A percentile compares a stretch with the other conserved stretches of the same genome.
These are phyloP conservation scores for Fusarium sp. DNA, from an alignment of 2,329 filamentous ascomycete genomes.

Conservation along the genomic window DNA sequence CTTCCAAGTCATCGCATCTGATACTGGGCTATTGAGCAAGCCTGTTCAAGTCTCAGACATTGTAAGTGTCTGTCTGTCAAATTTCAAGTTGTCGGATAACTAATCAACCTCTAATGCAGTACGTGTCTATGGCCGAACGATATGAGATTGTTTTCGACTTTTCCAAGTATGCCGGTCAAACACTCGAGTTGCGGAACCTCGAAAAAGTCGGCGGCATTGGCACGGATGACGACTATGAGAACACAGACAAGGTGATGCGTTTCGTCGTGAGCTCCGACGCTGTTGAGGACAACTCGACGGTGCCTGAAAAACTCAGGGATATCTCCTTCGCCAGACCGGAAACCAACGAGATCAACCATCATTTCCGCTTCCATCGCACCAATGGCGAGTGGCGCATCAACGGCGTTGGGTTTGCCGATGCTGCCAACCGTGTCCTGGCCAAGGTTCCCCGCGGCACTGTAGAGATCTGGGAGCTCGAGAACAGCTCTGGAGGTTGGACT, in stretches of 20 bases:
- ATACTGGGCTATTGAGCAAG: constrained; percentile 60
- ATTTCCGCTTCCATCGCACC: constrained; percentile 57
- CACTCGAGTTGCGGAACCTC: constrained; percentile 53
- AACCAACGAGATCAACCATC: constrained; percentile 51
- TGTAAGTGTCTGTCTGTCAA: background rate
- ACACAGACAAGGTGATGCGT: constrained; percentile 63
- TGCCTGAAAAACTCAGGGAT: constrained; percentile 48
- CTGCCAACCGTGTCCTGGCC: constrained; percentile 59
- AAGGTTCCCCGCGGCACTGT: constrained; percentile 57
- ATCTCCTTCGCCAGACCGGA: constrained; percentile 52
- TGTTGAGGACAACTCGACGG: constrained; percentile 49
- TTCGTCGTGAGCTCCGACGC: constrained; percentile 57
- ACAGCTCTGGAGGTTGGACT: constrained; percentile 60
- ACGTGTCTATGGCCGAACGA: constrained; percentile 65
- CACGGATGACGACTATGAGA: constrained; percentile 59
- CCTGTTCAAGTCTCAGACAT: constrained; percentile 57
- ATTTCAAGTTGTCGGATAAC: background rate
- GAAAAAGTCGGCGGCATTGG: constrained; percentile 44
- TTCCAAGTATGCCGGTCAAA: constrained; percentile 57
- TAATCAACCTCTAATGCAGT: constrained; percentile 17
- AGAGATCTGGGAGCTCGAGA: constrained; percentile 62
- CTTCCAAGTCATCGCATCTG: constrained; percentile 65
- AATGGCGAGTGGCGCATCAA: constrained; percentile 63
- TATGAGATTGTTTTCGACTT: constrained; percentile 70
- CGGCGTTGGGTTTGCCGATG: constrained; percentile 56